These are phyloP conservation scores for Gillenia trifoliata DNA, from an alignment of 306 rosid species.

Conservation along the genomic window DNA sequence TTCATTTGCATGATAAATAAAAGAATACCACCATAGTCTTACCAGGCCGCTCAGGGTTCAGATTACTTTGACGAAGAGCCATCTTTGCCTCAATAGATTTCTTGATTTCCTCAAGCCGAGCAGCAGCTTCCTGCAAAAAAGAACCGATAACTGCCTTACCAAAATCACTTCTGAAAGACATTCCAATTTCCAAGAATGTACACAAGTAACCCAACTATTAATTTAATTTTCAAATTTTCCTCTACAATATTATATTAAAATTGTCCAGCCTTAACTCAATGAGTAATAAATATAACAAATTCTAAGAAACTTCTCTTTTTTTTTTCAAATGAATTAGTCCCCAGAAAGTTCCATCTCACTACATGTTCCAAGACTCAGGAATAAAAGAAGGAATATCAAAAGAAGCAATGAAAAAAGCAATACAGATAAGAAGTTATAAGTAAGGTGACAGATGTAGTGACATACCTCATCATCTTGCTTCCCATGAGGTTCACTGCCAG, in stretches of 20 bases:
- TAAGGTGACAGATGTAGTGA: not conserved
- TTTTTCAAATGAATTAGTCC: not conserved
- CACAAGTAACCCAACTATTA: not conserved
- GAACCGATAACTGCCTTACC: not conserved
- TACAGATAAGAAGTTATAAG: too few species aligned
- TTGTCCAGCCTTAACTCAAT: not conserved
- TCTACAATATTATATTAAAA: not conserved
- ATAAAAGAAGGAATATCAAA: not conserved
- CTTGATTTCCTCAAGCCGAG: constrained; percentile 85
- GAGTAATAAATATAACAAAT: not conserved
- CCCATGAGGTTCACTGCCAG: constrained; percentile 48
- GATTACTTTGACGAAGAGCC: constrained; percentile 83
- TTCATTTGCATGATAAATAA: not conserved
- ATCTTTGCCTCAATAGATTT: constrained; percentile 82
- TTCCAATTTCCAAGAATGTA: constrained; percentile 7
- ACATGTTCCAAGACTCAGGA: not conserved
- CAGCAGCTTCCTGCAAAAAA: constrained; percentile 67
- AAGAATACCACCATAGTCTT: constrained; percentile 23
- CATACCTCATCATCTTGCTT: constrained; percentile 89
- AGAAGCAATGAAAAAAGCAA: not conserved
- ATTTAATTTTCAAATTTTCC: not conserved
- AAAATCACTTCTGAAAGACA: constrained; percentile 9
- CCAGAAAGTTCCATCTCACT: not conserved
- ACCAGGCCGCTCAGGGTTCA: constrained; percentile 98
- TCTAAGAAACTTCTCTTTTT: not conserved